phyloP scores from a whole-genome alignment of 2,329 filamentous ascomycete genomes.

The Rachicladosporium sp. region DNA sequence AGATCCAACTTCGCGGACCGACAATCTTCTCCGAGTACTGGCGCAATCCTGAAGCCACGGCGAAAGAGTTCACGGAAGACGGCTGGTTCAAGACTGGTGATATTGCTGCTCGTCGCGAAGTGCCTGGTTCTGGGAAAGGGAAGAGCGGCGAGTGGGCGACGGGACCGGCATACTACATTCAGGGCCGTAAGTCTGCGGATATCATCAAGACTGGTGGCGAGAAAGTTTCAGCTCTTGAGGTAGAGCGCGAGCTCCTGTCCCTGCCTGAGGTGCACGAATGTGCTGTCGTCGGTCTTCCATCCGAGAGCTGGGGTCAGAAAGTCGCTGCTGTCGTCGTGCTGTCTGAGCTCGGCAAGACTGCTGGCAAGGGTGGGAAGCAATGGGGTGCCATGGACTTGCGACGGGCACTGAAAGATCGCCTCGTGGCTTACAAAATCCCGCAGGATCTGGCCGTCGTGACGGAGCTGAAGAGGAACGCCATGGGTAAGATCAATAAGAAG shows the following conservation, averaged over 20 bases:
- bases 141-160: slow-evolving; percentile 44
- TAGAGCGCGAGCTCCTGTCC: slow-evolving; percentile 83
- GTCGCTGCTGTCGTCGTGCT: slow-evolving; percentile 79
- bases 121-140: slow-evolving; percentile 32
- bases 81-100: slow-evolving; percentile 97
- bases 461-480: slow-evolving; percentile 75
- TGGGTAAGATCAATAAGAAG: slow-evolving; percentile 74
- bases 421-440: slow-evolving; percentile 87
- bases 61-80: slow-evolving; percentile 65
- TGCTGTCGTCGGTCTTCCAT: slow-evolving; percentile 77
- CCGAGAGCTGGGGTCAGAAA: slow-evolving; percentile 88
- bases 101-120: slow-evolving; percentile 51
- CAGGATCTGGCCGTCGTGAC: slow-evolving; percentile 72
- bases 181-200: slow-evolving; percentile 71
- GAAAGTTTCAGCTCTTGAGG: slow-evolving; percentile 61
- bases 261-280: slow-evolving; percentile 67
- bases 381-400: slow-evolving; percentile 83
- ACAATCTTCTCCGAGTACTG: slow-evolving; percentile 94
- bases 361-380: slow-evolving; percentile 38
- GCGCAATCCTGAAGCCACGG: slow-evolving; percentile 70
- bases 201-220: slow-evolving; percentile 95
- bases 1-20: slow-evolving; percentile 84
- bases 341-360: slow-evolving; percentile 39
- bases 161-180: slow-evolving; percentile 77
- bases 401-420: slow-evolving; percentile 58